Conservation (phyloP, 495 filamentous ascomycete genomes). For the Venustampulla echinocandica region DNA sequence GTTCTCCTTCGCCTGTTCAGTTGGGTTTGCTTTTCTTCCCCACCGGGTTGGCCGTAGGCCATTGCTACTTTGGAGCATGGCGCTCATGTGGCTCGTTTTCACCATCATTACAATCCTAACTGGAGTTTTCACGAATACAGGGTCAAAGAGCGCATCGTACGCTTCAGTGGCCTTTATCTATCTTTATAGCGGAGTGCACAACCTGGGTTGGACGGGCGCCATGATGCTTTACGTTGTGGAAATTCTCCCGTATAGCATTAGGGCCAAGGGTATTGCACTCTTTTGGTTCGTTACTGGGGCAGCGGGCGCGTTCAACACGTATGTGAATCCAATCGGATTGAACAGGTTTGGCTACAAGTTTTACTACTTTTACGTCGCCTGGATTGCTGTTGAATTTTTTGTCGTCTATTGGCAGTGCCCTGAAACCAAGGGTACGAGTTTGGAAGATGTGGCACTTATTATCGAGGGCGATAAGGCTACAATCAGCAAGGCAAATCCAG, state of each 20-base stretch:
- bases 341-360: constrained; percentile 37
- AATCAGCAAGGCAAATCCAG: constrained; percentile 5
- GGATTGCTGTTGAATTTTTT: constrained; percentile 32
- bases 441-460: constrained; percentile 16
- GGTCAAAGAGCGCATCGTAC: constrained; percentile 1
- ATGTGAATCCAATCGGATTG: constrained; percentile 33
- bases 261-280: constrained; percentile 12
- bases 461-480: constrained; percentile 12
- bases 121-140: constrained; percentile 3
- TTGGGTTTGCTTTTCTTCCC: constrained; percentile 9
- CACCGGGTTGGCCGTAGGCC: constrained; percentile 5
- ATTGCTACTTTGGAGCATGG: constrained; percentile 2
- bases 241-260: constrained; percentile 16
- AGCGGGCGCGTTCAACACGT: constrained; percentile 15
- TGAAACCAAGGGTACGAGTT: constrained; percentile 13
- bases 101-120: constrained; percentile 2
- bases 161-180: constrained; percentile 13
- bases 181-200: constrained; percentile 9
- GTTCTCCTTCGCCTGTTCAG: constrained; percentile 3
- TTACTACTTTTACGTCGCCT: constrained; percentile 31
- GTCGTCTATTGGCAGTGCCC: constrained; percentile 38
- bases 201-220: constrained; percentile 13
- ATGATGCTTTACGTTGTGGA: constrained; percentile 24
- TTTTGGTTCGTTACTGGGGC: constrained; percentile 23
- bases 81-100: constrained; percentile 8